A percentile compares a stretch with the other conserved stretches of the same genome.
phyloP scores from a whole-genome alignment of 805 yeast genomes.

The Yamadazyma phyllophila region DNA sequence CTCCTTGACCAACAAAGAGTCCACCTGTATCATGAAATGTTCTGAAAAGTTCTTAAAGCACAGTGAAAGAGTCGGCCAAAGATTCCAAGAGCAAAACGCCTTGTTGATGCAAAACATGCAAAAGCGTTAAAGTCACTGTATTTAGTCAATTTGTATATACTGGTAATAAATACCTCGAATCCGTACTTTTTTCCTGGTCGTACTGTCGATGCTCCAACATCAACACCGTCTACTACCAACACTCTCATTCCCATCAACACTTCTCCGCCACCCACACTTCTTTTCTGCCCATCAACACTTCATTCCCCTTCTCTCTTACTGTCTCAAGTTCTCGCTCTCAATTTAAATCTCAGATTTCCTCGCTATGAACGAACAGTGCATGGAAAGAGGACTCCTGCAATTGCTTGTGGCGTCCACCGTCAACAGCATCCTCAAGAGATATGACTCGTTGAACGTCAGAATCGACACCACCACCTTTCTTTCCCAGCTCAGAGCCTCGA shows the following conservation, averaged over 20 bases:
- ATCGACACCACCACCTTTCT: conserved; percentile 11
- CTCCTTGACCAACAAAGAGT: conserved; percentile 81
- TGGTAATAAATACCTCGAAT: too few species aligned
- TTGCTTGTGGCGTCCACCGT: conserved; percentile 14
- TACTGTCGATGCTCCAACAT: too few species aligned
- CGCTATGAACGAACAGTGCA: conserved; percentile 11
- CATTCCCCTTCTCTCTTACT: too few species aligned
- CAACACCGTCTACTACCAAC: too few species aligned
- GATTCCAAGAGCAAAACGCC: conserved; percentile 97
- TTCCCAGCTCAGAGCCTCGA: conserved; percentile 6
- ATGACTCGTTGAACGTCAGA: conserved; percentile 11
- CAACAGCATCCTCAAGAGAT: conserved; percentile 8
- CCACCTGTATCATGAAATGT: conserved; percentile 82
- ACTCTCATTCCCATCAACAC: too few species aligned
- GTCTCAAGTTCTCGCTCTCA: background rate
- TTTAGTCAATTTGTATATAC: too few species aligned
- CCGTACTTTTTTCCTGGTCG: too few species aligned
- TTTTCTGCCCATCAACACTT: too few species aligned
- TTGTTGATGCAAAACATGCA: conserved; percentile 69
- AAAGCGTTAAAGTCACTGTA: conserved; percentile 16
- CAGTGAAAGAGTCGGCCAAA: conserved; percentile 96
- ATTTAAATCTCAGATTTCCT: background rate
- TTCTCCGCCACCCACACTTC: too few species aligned
- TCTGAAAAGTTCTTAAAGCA: conserved; percentile 97
- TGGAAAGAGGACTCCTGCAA: conserved; percentile 12